Evolutionary conservation across 129 eudicot species (phyloP).

Genomic region (Mikania micrantha): DNA sequence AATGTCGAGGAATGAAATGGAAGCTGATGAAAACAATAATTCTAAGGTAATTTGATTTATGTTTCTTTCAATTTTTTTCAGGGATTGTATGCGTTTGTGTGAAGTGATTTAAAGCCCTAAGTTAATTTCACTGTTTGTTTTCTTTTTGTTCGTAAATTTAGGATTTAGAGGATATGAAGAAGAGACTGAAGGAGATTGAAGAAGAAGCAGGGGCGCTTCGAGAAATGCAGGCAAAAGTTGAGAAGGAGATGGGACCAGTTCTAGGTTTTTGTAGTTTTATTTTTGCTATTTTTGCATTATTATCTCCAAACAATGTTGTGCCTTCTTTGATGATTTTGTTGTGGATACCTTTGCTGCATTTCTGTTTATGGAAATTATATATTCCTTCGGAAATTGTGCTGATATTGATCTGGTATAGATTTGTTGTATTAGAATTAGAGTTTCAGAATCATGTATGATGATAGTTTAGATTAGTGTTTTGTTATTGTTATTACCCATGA

Average conservation of each 20-base stretch:
- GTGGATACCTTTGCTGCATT: not conserved
- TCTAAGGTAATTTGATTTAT: conserved; percentile 35
- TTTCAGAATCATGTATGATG: not conserved
- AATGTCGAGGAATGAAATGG: conserved; percentile 36
- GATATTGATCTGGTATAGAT: no score
- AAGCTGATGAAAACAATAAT: conserved; percentile 36
- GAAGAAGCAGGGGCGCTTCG: conserved; percentile 84
- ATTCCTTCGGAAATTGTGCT: not conserved
- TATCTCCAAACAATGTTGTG: not conserved
- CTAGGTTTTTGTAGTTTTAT: conserved; percentile 40
- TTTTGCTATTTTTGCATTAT: not conserved
- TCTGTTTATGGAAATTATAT: not conserved
- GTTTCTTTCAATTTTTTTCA: not conserved
- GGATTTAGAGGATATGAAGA: conserved; percentile 71
- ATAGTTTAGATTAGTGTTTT: not conserved
- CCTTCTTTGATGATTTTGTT: no score
- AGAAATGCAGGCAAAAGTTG: conserved; percentile 74
- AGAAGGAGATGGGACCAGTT: conserved; percentile 60
- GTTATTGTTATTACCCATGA: no score
- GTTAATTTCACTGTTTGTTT: not conserved
- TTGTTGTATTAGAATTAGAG: not conserved
- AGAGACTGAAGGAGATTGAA: conserved; percentile 67
- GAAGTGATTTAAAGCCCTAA: conserved; percentile 28
- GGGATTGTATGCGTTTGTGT: conserved; percentile 8
- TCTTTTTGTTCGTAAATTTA: conserved; percentile 8